Evolutionary conservation across 2,329 filamentous ascomycete species (phyloP), one percentile per base, ranked within the genome.

Genomic region (Dactylonectria macrodidyma): DNA sequence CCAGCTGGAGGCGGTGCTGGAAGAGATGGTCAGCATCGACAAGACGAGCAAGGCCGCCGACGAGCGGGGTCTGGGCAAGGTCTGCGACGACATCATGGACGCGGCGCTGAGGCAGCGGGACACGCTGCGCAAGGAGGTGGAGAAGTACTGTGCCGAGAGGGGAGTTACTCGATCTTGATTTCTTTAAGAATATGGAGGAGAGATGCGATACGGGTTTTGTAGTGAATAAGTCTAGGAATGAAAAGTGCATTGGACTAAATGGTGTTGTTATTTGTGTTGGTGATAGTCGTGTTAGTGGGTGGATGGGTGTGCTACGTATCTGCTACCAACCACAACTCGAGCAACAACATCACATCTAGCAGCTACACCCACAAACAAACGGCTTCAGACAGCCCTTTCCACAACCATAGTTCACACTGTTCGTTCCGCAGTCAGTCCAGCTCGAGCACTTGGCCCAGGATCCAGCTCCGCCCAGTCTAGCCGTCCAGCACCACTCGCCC

Each of bases 1-100:
- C 80, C 93, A 95, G 83, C 85, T 95, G 55, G 86, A 89, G 70
- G 92, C 93, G 1, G 92, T 95, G 12, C 85, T 95, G 80, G 84
- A 86, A 12, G 87, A 93, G 76, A 95, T 95, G 91, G 81, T 84
- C 24, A 82, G 86, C 41, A 84, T 92, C 2, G 87, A 88, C 71
- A 82, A 82, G 34, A 81, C 61, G 22, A 63, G 71, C 58, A 76
- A 71, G 62, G 81, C 83, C 33, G 74, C 73, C 9, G 50, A 65
- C 8, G 34, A 16, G n/a, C 74, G 75, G 41, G 83, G 83, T 14
- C 83, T 90, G 41, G 85, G 84, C 14, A 78, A 79, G 52, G 81
- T 81, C 59, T 84, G 83, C 55, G 83, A 84, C 66, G 87, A 89
- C 48, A 90, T 95, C 76, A 92, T 94, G 89, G 91, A 92, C 19